Evolutionary conservation across 129 eudicot species (phyloP).

Genomic region (Mikania micrantha): DNA sequence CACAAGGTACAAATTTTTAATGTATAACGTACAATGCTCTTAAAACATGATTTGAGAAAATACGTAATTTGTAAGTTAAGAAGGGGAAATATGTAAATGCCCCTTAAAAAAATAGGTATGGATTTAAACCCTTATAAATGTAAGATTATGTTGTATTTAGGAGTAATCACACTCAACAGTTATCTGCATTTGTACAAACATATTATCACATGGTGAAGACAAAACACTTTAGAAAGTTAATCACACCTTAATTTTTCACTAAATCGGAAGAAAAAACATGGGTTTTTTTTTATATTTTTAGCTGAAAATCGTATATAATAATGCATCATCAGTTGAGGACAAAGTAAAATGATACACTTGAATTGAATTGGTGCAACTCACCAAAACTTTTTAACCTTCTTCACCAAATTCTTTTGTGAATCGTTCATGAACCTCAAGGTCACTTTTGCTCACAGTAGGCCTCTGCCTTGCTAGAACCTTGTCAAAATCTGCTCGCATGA

Average conservation of each 20-base stretch:
- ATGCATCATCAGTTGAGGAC: conserved; percentile 4
- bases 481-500: conserved; percentile 72
- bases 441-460: conserved; percentile 97
- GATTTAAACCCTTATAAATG: too few species aligned
- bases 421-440: conserved; percentile 91
- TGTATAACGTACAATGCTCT: too few species aligned
- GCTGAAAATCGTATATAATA: conserved; percentile 17
- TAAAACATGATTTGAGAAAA: too few species aligned
- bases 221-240: background rate
- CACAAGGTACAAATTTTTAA: too few species aligned
- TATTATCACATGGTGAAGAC: background rate
- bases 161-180: too few species aligned
- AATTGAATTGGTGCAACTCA: conserved; percentile 19
- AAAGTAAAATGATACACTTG: conserved; percentile 17
- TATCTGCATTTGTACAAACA: background rate
- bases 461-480: conserved; percentile 84
- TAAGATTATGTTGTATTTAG: too few species aligned
- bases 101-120: too few species aligned
- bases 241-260: conserved; percentile 21
- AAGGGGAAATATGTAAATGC: too few species aligned
- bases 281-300: conserved; percentile 10
- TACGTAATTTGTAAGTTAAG: too few species aligned
- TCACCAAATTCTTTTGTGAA: conserved; percentile 96
- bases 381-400: conserved; percentile 64
- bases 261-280: conserved; percentile 8